Evolutionary conservation across 2,329 filamentous ascomycete species (phyloP).

Genomic region (Epichloe gansuensis): DNA sequence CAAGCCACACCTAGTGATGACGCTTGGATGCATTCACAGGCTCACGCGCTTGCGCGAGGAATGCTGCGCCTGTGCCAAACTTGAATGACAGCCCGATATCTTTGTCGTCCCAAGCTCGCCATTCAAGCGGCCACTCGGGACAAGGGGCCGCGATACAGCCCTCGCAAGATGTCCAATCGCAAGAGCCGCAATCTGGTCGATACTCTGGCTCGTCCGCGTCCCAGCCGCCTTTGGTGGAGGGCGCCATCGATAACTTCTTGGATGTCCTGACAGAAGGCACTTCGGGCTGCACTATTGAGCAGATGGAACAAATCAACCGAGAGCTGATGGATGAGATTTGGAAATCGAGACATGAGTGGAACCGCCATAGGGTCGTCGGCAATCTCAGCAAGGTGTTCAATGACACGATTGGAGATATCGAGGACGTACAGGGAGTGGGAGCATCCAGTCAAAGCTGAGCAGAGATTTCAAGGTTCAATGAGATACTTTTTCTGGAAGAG

Average conservation of each 20-base stretch:
- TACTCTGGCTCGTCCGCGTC: slow-evolving; percentile 28
- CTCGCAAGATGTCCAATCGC: slow-evolving; percentile 21
- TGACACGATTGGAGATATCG: slow-evolving; percentile 57
- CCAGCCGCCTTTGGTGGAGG: slow-evolving; percentile 33
- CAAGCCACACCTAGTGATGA: slow-evolving; percentile 40
- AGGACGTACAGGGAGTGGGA: slow-evolving; percentile 34
- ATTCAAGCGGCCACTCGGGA: slow-evolving; percentile 20
- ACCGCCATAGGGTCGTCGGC: slow-evolving; percentile 60
- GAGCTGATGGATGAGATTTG: slow-evolving; percentile 86
- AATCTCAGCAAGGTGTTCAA: slow-evolving; percentile 62
- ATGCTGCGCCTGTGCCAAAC: slow-evolving; percentile 15
- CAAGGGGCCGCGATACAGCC: slow-evolving; percentile 15
- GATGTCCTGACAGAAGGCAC: slow-evolving; percentile 53
- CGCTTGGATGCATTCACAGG: slow-evolving; percentile 47
- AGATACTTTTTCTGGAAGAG: neutral
- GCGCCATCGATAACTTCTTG: slow-evolving; percentile 46
- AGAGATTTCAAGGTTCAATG: slow-evolving; percentile 3
- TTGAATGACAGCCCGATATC: slow-evolving; percentile 26
- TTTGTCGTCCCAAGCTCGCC: slow-evolving; percentile 21
- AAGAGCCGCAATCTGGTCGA: slow-evolving; percentile 9
- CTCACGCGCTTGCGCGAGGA: slow-evolving; percentile 34
- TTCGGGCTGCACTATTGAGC: slow-evolving; percentile 75
- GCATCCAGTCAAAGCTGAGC: slow-evolving; percentile 29
- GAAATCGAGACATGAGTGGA: slow-evolving; percentile 68
- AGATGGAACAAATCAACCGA: slow-evolving; percentile 86